Evolutionary conservation across 768 basidiomycete species (phyloP).

Genomic region (Boletellus sp.): DNA sequence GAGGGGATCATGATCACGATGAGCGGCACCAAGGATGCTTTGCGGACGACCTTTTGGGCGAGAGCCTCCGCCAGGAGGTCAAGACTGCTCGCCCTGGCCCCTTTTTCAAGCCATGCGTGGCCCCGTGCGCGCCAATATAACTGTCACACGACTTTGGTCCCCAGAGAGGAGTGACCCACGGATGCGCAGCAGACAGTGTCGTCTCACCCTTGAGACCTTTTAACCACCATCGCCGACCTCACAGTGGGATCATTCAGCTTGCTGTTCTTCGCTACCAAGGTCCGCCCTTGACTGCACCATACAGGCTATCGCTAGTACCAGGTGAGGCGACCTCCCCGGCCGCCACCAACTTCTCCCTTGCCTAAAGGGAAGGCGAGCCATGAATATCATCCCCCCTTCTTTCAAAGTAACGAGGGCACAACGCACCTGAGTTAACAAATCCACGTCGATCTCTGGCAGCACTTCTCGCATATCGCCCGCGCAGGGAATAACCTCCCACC

Average conservation of each 20-base stretch:
- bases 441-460: slow-evolving; percentile 59
- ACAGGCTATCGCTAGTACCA: slow-evolving; percentile 14
- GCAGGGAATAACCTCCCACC: slow-evolving; percentile 63
- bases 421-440: slow-evolving; percentile 53
- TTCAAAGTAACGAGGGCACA: background rate
- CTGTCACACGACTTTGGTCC: too few relatives aligned
- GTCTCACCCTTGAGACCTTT: too few relatives aligned
- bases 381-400: background rate
- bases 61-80: too few relatives aligned
- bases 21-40: background rate
- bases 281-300: background rate
- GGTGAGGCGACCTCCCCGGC: slow-evolving; percentile 16
- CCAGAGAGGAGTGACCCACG: too few relatives aligned
- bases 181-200: too few relatives aligned
- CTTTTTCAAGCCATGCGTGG: too few relatives aligned
- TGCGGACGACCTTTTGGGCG: too few relatives aligned
- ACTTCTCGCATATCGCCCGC: slow-evolving; percentile 52
- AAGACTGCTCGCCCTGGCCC: too few relatives aligned
- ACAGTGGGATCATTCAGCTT: too few relatives aligned
- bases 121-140: too few relatives aligned
- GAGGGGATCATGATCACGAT: background rate
- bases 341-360: slow-evolving; percentile 22
- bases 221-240: too few relatives aligned
- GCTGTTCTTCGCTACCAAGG: too few relatives aligned
- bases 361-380: slow-evolving; percentile 21